Percentiles rank a stretch among this genome's conserved stretches.
These are phyloP conservation scores for Pachyrhizus erosus DNA, from an alignment of 306 rosid species.

Conservation along the genomic window DNA sequence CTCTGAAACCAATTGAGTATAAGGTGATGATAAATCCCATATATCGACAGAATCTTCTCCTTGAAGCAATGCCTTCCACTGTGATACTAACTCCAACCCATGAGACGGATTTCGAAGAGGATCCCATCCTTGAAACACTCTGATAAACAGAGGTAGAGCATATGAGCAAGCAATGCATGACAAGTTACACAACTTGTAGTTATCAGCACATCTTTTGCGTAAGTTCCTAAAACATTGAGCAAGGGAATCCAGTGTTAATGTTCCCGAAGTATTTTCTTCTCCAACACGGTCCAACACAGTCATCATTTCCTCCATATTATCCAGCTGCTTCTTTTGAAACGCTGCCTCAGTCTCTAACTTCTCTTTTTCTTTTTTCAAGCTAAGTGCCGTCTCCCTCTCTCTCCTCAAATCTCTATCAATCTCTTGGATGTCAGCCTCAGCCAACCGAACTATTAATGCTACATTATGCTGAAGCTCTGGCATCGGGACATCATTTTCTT, in stretches of 20 bases:
- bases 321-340: conserved; percentile 73
- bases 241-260: conserved; percentile 75
- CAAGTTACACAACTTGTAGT: conserved; percentile 83
- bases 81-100: conserved; percentile 69
- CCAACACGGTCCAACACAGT: conserved; percentile 59
- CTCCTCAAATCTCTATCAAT: conserved; percentile 61
- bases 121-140: conserved; percentile 93
- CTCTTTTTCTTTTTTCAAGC: conserved; percentile 81
- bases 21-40: conserved; percentile 75
- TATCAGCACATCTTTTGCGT: conserved; percentile 60
- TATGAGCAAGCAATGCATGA: conserved; percentile 86
- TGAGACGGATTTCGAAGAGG: conserved; percentile 80
- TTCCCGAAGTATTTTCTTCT: conserved; percentile 68
- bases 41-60: conserved; percentile 71
- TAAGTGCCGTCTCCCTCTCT: conserved; percentile 77
- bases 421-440: conserved; percentile 59
- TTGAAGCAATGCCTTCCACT: conserved; percentile 77
- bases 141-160: conserved; percentile 80
- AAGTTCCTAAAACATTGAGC: conserved; percentile 64
- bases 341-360: conserved; percentile 63
- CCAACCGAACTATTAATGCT: conserved; percentile 51
- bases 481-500: conserved; percentile 61
- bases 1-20: conserved; percentile 80
- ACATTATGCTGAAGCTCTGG: conserved; percentile 67
- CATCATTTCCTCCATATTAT: conserved; percentile 64